Evolutionary conservation across 148 eudicot genomes (phyloP), one percentile per base, ranked within the genome.

Genomic region (Rhododendron ferrugineum): DNA sequence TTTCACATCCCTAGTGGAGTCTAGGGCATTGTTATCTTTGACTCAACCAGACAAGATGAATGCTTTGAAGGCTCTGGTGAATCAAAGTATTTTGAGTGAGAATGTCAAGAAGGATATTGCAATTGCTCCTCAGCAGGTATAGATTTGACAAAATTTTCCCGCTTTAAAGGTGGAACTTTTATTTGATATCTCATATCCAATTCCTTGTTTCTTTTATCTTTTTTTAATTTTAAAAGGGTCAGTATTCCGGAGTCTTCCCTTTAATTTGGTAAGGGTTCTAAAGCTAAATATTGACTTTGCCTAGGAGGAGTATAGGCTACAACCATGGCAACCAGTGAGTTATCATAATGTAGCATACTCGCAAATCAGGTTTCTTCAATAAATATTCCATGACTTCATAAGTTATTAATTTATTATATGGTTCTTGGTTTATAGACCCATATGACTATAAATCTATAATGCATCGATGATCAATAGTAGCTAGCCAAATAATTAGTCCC

Each of bases 21-120:
- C n/a, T n/a, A n/a, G n/a, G n/a, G n/a, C n/a, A n/a, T n/a, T n/a
- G n/a, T n/a, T n/a, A n/a, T n/a, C n/a, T n/a, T n/a, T n/a, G n/a
- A n/a, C n/a, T n/a, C n/a, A n/a, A n/a, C n/a, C n/a, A n/a, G n/a
- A n/a, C n/a, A n/a, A n/a, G n/a, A n/a, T n/a, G n/a, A n/a, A n/a
- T n/a, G n/a, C n/a, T n/a, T n/a, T n/a, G n/a, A n/a, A n/a, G n/a
- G n/a, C n/a, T n/a, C n/a, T n/a, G n/a, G n/a, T n/a, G n/a, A n/a
- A n/a, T n/a, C n/a, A 91, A 70, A 91, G 85, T 36, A 82, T 83
- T 84, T 87, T 92, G n/a, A 88, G 77, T 83, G 92, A 90, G 84
- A 86, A 44, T 79, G 75, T 47, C 18, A 91, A 86, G 94, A 93
- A 88, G 84, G 90, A 89, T 64, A 87, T 42, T 37, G 37, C 30